phyloP scores from a whole-genome alignment of 2,329 filamentous ascomycete species.

The Beauveria pseudobassiana region DNA sequence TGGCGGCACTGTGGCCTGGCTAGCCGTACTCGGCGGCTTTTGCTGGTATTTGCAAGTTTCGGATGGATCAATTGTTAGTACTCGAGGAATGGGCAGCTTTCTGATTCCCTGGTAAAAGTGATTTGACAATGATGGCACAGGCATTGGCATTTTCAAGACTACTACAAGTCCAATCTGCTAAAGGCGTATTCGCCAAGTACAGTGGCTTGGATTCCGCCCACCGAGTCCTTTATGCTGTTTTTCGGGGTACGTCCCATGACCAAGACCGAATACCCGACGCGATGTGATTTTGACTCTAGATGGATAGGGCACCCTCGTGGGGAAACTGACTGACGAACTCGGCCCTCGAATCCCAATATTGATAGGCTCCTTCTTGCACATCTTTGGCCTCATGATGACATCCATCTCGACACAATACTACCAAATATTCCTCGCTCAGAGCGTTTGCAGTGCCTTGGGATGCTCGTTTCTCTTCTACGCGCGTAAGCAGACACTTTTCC shows the following conservation, averaged over 20 bases:
- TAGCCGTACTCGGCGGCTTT: neutral
- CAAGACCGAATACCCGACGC: too few relatives aligned
- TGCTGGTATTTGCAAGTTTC: neutral
- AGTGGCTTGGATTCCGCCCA: neutral
- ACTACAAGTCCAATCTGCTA: neutral
- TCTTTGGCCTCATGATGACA: constrained; percentile 4
- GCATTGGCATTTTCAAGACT: neutral
- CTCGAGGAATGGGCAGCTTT: neutral
- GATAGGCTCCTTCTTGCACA: constrained; percentile 5
- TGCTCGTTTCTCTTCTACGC: constrained; percentile 3
- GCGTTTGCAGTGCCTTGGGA: constrained; percentile 7
- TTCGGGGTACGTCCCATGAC: neutral
- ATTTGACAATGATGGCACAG: neutral
- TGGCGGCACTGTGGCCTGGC: neutral
- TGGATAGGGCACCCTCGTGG: constrained; percentile 25
- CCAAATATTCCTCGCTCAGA: constrained; percentile 9
- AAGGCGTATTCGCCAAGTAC: neutral
- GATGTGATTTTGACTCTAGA: neutral
- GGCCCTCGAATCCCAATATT: constrained; percentile 19
- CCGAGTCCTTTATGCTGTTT: constrained; percentile 3
- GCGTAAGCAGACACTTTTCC: neutral
- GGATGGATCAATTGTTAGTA: neutral
- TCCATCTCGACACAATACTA: constrained; percentile 10
- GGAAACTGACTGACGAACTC: constrained; percentile 31
- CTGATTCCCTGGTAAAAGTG: neutral